Evolutionary conservation across 2,329 filamentous ascomycete genomes (phyloP).

Genomic region (Beauveria australis): DNA sequence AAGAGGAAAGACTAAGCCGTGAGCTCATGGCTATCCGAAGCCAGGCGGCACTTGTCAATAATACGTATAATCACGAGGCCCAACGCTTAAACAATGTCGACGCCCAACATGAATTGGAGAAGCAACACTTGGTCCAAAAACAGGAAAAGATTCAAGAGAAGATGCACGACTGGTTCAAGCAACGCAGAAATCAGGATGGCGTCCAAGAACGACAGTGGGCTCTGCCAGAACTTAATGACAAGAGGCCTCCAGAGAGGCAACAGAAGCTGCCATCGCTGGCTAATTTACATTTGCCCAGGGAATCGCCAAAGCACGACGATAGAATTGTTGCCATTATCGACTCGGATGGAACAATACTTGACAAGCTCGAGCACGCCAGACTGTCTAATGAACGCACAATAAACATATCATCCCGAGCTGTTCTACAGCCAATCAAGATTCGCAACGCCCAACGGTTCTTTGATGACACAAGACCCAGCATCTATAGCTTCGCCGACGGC

Average conservation of each 20-base stretch:
- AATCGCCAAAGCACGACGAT: background rate
- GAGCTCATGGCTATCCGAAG: background rate
- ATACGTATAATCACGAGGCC: background rate
- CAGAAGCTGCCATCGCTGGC: background rate
- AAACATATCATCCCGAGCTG: slow-evolving; percentile 17
- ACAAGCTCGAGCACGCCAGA: background rate
- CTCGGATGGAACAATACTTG: background rate
- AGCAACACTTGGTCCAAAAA: background rate
- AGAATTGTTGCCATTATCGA: slow-evolving; percentile 4
- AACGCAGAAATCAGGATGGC: background rate
- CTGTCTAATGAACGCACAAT: background rate
- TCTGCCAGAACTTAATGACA: background rate
- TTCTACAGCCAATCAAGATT: slow-evolving; percentile 33
- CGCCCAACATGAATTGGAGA: background rate
- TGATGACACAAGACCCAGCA: slow-evolving; percentile 28
- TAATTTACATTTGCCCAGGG: background rate
- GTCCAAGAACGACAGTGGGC: background rate
- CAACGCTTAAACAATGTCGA: background rate
- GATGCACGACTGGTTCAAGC: background rate
- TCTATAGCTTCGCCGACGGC: slow-evolving; percentile 33
- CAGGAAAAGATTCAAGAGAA: background rate
- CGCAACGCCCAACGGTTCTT: slow-evolving; percentile 35
- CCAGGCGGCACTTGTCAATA: background rate
- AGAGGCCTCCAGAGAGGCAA: background rate
- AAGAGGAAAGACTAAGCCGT: background rate